Conservation (phyloP, 2,329 filamentous ascomycete genomes). For the Microcyclospora pomicola region DNA sequence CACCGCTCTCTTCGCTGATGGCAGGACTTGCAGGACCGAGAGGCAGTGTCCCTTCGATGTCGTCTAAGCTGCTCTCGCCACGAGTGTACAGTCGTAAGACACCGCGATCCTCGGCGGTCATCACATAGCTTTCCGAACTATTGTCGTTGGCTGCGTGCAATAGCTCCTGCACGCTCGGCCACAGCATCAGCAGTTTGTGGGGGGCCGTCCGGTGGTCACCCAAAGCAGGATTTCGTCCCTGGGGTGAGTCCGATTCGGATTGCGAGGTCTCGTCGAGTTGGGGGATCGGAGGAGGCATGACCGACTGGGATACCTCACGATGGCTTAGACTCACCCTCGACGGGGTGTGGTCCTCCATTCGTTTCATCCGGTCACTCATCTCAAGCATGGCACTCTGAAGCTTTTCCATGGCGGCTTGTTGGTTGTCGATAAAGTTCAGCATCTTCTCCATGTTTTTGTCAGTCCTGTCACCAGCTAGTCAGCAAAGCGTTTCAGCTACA, state of each 20-base stretch:
- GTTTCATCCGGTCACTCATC: too few relatives aligned
- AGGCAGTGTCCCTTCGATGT: slow-evolving; percentile 19
- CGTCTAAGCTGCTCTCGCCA: slow-evolving; percentile 26
- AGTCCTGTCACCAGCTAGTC: slow-evolving; percentile 26
- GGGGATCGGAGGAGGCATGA: too few relatives aligned
- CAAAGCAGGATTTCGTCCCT: slow-evolving; percentile 51
- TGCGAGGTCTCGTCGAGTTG: too few relatives aligned
- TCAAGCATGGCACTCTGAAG: too few relatives aligned
- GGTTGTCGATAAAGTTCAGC: slow-evolving; percentile 27
- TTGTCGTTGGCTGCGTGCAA: slow-evolving; percentile 16
- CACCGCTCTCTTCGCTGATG: slow-evolving; percentile 24
- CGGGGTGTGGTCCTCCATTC: too few relatives aligned
- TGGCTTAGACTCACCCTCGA: too few relatives aligned
- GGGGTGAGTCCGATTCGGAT: too few relatives aligned
- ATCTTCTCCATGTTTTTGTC: slow-evolving; percentile 37
- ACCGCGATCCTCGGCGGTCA: slow-evolving; percentile 25
- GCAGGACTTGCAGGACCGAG: slow-evolving; percentile 27
- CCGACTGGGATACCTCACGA: too few relatives aligned
- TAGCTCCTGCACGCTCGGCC: slow-evolving; percentile 33
- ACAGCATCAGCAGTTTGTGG: slow-evolving; percentile 59
- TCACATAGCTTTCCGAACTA: slow-evolving; percentile 16
- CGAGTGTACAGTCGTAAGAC: slow-evolving; percentile 23
- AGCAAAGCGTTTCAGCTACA: slow-evolving; percentile 5
- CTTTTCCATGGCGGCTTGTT: too few relatives aligned
- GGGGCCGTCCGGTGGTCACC: slow-evolving; percentile 84